Base-by-base conservation (phyloP, 331 rosid species). In the Acacia concinna region DNA sequence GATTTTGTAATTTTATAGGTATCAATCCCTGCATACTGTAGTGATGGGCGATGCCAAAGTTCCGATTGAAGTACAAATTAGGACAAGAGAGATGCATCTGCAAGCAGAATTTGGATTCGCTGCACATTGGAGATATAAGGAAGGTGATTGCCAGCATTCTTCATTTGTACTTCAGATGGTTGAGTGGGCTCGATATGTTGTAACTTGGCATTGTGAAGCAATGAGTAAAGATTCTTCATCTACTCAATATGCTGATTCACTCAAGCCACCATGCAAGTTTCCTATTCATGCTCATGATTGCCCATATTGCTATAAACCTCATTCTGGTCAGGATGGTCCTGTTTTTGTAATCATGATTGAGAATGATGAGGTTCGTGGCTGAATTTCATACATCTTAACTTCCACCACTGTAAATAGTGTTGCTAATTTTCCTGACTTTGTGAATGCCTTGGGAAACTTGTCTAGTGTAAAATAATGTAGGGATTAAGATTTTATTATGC, bases 71-170 rank as follows among this genome's bases (percentile, higher is more conserved):
- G 99, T 93, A 41, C 99, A 96, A 84, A 89, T 96, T 54, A 91
- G 99, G 71, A 93, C 99, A 0, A 91, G 86, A 83, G 97, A 89
- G 73, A 96, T 96, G 99, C 97, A 96, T 84, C 86, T 93, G 86
- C 98, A 91, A 82, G 98, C 99, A 0, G 99, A 96, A 78, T 93
- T 85, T 81, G 99, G 99, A 79, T 87, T 96, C 78, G 99, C 98
- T 43, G 98, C 99, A 47, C 99, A 96, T 83, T 96, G 99, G 99
- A 90, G 99, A 70, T 96, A 96, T 75, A 96, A 96, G 86, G 99
- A 96, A 87, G 98, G 96, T 49, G 94, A 96, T 65, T 78, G 97
- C 74, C 89, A 88, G 80, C 93, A 84, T 75, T 82, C 98, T 52
- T 87, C 94, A 0, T 91, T 91, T 79, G 98, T 93, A 77, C 97